Base-by-base conservation (phyloP, 208 protist species). In the Crithidia thermophila region DNA sequence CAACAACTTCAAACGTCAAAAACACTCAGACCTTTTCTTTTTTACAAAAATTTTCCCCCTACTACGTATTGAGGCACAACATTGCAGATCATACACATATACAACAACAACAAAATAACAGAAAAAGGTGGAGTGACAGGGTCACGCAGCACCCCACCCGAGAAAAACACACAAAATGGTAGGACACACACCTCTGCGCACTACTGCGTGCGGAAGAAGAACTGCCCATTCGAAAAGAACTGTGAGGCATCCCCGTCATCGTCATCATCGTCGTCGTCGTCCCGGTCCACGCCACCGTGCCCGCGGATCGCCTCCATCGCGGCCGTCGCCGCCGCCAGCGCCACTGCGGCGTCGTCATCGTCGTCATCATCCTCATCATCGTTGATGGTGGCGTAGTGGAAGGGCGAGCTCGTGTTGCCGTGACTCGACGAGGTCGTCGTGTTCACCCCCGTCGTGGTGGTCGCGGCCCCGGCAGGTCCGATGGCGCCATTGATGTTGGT, bases 361-460 rank as follows among this genome's bases (percentile, higher is more conserved):
- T 82, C 70, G 43, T 74, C 59, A 28, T 81, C 67, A 34, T 70
- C 66, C 40, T 81, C 58, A 34, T 70, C 66, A 40, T 81, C 58
- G 57, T 81, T 61, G 40, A 72, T 66, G 1, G 46, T 49, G 9
- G 64, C 59, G 34, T 58, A 73, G 21, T 40, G 20, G 43, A 67
- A 71, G 20, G 62, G 45, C 9, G 28, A 2, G 31, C 20, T 47
- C 25, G 36, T 13, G 46, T 42, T 49, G 31, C 20, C 28, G 6
- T 21, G 39, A 20, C 39, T 53, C 4, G 45, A 56, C 33, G 43
- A n/a, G n/a, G n/a, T n/a, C n/a, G n/a, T n/a, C n/a, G n/a, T n/a
- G n/a, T n/a, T n/a, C n/a, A n/a, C n/a, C n/a, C n/a, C n/a, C n/a
- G n/a, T n/a, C 45, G 33, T 7, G 27, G 9, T 20, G 21, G 52